Base-by-base conservation (phyloP, 2,329 filamentous ascomycete genomes). In the Lasiodiplodia sp. region DNA sequence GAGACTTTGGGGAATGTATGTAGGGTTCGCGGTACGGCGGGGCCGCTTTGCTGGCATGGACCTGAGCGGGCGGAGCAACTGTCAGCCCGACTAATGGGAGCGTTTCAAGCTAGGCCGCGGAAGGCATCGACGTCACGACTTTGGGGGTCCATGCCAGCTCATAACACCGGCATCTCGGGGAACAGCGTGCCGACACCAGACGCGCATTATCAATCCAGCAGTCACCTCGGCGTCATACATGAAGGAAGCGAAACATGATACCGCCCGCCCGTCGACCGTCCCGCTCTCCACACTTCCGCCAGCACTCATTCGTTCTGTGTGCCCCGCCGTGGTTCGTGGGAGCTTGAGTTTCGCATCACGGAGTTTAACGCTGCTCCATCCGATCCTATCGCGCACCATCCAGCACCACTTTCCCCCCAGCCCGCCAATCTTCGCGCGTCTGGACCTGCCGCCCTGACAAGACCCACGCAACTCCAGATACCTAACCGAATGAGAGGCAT, bases 71-170 rank as follows among this genome's bases (percentile, higher is more conserved):
- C 55, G 55, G 10, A 40, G 34, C 34, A 18, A 7, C 40, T 23
- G 58, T 62, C 58, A 62, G 40, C 38, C 40, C 21, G 40, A 62
- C 38, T 16, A 21, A 49, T n/a, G 10, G 44, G 7, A 11, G 58
- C 21, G 58, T 62, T 31, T 52, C 14, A n/a, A 12, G 18, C 47
- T 37, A 52, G 21, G 60, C 47, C 40, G 1, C 12, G 58, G 18
- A 37, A 10, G 60, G 47, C 60, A 52, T 51, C 60, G 44, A 64
- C 60, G 60, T 64, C 60, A 64, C 60, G 60, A 64, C 47, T 64
- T 47, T 44, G 60, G 37, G 60, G 7, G 10, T 23, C 60, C 44
- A 64, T 52, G 60, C 60, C 60, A 64, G 28, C 60, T 64, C 60
- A 64, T 18, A 51, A 38, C 60, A 47, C 60, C 60, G 47, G 60